phyloP scores from a whole-genome alignment of 1,139 yeast species.

The Candida smagusa region DNA sequence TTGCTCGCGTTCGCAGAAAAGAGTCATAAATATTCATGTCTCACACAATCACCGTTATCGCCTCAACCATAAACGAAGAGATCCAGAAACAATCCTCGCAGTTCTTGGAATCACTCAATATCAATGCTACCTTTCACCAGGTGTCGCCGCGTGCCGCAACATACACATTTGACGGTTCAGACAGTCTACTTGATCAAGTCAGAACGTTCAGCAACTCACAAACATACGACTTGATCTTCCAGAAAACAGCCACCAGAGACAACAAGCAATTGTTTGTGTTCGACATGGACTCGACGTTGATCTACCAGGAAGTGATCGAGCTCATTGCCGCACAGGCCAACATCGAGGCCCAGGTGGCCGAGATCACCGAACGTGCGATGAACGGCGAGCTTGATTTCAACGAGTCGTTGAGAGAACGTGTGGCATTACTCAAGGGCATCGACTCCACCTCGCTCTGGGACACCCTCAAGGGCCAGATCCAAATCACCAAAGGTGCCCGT shows the following conservation, averaged over 20 bases:
- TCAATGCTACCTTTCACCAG: not conserved
- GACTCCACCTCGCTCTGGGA: slow-evolving; percentile 73
- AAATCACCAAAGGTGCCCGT: slow-evolving; percentile 78
- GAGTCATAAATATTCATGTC: slow-evolving; percentile 1
- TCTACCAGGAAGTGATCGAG: slow-evolving; percentile 95
- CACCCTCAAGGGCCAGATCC: slow-evolving; percentile 64
- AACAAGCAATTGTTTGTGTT: slow-evolving; percentile 73
- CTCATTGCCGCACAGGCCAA: slow-evolving; percentile 86
- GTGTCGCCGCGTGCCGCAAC: slow-evolving; percentile 11
- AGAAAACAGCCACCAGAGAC: slow-evolving; percentile 30
- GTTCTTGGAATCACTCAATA: not conserved
- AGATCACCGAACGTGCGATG: slow-evolving; percentile 93
- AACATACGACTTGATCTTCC: slow-evolving; percentile 34
- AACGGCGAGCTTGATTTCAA: slow-evolving; percentile 93
- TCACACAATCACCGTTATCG: slow-evolving; percentile 8
- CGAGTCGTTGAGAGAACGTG: slow-evolving; percentile 75
- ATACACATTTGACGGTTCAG: slow-evolving; percentile 8
- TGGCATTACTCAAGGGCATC: slow-evolving; percentile 74
- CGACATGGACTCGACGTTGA: slow-evolving; percentile 97
- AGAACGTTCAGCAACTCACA: slow-evolving; percentile 7
- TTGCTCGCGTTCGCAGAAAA: too few relatives aligned
- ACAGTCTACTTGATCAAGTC: slow-evolving; percentile 7
- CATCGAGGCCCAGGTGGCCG: slow-evolving; percentile 71
- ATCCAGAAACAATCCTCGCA: slow-evolving; percentile 1
- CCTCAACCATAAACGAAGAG: slow-evolving; percentile 5